Evolutionary conservation across 2,329 filamentous ascomycete species (phyloP), one percentile per base, ranked within the genome.

Genomic region (Penicillium sp.): DNA sequence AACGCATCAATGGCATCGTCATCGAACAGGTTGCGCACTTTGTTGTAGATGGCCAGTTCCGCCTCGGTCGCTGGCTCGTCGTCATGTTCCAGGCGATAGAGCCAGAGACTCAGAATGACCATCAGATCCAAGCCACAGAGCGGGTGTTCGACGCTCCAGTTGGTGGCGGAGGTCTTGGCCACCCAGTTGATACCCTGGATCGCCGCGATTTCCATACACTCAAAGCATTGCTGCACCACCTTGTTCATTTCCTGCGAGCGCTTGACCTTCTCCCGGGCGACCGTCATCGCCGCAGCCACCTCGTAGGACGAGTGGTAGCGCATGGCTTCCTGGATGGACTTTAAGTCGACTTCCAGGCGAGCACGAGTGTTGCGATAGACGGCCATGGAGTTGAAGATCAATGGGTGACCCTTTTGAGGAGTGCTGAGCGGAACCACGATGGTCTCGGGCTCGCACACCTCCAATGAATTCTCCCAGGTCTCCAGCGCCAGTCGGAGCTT

Each of bases 51-150:
- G 38, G 67, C 68, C 57, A 72, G 41, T 54, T 72, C 69, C 32
- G 66, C 67, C 58, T 72, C 66, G 54, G 63, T 64, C 48, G 69
- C 66, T 42, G 85, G 84, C 75, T 97, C 91, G 57, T 95, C 90
- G 76, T 98, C 93, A 75, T 97, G 90, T 85, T 98, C 93, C 77
- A 98, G 85, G 74, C 90, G 90, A 77, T 96, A 97, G 62, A 98
- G 85, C 93, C 93, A 98, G 59, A 97, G 78, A 64, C 89, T 96
- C 60, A 98, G 84, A 61, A 96, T 93, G 68, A 97, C 93, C 83
- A 98, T 95, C 58, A 97, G 79, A 70, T 98, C 93, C 75, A 98
- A 83, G 54, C 91, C 91, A 65, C 90, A 96, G 49, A 98, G 83
- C 45, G 93, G 90, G 69, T 98, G 91, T 75, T 98, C 93, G 52